Percentiles rank a stretch among this genome's conserved stretches.
Evolutionary conservation across 441 rosid genomes (phyloP).

Genomic region (Erodium chrysanthum): DNA sequence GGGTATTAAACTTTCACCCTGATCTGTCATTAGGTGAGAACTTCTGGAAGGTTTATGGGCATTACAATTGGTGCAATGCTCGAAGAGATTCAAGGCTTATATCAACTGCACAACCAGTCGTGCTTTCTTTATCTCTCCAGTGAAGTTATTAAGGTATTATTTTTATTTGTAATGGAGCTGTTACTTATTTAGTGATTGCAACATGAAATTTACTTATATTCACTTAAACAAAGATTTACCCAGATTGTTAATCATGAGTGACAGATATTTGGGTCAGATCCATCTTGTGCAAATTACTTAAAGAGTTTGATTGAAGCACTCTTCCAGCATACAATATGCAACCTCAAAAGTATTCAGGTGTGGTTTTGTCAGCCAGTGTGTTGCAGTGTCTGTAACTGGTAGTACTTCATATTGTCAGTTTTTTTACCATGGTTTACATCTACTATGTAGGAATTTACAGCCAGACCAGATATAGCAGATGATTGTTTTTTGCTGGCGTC

Average conservation of each 20-base stretch:
- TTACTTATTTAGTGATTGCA: neutral
- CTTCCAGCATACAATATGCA: constrained; percentile 71
- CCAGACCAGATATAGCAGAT: constrained; percentile 91
- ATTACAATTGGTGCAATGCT: constrained; percentile 87
- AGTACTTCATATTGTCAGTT: constrained; percentile 1
- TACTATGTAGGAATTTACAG: constrained; percentile 70
- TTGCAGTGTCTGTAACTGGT: neutral
- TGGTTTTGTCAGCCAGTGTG: constrained; percentile 13
- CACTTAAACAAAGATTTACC: constrained; percentile 13
- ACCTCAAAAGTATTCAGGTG: constrained; percentile 81
- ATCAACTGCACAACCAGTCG: constrained; percentile 90
- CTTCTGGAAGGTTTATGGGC: constrained; percentile 92
- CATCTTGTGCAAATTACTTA: constrained; percentile 73
- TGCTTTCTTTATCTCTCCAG: constrained; percentile 87
- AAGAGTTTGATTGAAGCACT: constrained; percentile 83
- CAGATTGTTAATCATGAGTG: constrained; percentile 17
- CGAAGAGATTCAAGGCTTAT: constrained; percentile 82
- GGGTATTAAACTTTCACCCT: neutral
- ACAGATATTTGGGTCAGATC: constrained; percentile 97
- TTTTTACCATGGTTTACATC: constrained; percentile 6
- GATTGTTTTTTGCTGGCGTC: constrained; percentile 95
- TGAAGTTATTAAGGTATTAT: constrained; percentile 52
- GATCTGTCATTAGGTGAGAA: constrained; percentile 55
- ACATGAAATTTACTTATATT: neutral
- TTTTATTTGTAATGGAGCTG: neutral